A percentile compares a stretch with the other conserved stretches of the same genome.
phyloP scores from a whole-genome alignment of 495 filamentous ascomycete genomes.

The Jackrogersella multiformis region DNA sequence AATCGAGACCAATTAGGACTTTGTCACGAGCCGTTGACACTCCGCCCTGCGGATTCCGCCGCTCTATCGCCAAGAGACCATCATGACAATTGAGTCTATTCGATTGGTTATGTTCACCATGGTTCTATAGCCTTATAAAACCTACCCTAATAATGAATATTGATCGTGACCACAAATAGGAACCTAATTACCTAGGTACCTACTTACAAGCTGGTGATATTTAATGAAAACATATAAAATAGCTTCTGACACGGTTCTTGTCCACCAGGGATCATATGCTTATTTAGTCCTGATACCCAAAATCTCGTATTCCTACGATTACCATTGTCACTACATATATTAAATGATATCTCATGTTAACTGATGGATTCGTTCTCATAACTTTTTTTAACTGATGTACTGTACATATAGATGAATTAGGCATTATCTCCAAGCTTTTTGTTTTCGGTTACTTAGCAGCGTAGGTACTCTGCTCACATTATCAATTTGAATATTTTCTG shows the following conservation, averaged over 20 bases:
- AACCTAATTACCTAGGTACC: not conserved
- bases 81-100: constrained; percentile 6
- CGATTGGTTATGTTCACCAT: constrained; percentile 22
- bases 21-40: constrained; percentile 21
- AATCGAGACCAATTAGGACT: constrained; percentile 17
- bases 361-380: not conserved
- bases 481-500: constrained; percentile 13
- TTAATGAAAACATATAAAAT: no score
- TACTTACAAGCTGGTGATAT: not conserved
- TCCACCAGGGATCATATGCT: not conserved
- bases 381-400: constrained; percentile 1
- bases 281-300: not conserved
- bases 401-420: constrained; percentile 2
- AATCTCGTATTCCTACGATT: not conserved
- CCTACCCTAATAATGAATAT: no score
- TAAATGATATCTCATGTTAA: not conserved
- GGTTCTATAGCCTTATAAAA: not conserved
- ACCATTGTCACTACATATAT: not conserved
- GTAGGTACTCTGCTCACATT: not conserved
- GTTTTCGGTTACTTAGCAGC: no score
- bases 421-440: constrained; percentile 8
- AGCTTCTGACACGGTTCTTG: no score
- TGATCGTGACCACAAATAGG: no score
- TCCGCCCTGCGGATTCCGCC: constrained; percentile 16
- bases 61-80: constrained; percentile 25